Conservation (phyloP, 164 flowering plant genomes). For the Vitis amurensis region DNA sequence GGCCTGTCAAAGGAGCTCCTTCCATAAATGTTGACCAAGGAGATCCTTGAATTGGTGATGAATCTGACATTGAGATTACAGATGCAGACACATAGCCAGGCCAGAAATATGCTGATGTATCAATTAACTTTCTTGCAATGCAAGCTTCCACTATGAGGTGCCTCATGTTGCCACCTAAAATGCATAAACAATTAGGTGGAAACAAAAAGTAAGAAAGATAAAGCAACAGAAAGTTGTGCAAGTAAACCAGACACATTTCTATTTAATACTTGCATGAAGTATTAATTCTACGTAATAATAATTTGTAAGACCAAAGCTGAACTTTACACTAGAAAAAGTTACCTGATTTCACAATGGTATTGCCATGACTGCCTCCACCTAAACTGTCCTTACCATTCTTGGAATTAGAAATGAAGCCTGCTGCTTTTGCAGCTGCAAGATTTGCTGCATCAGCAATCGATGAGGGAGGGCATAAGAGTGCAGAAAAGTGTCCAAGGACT, state of each 20-base stretch:
- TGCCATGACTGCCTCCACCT: slow-evolving; percentile 25
- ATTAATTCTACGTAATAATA: not conserved
- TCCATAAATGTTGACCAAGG: slow-evolving; percentile 86
- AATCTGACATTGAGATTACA: slow-evolving; percentile 39
- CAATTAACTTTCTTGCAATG: slow-evolving; percentile 79
- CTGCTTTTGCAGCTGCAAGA: slow-evolving; percentile 80
- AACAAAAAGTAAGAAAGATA: slow-evolving; percentile 5
- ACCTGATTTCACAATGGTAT: slow-evolving; percentile 45
- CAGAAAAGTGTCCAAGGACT: slow-evolving; percentile 66
- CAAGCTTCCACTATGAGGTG: slow-evolving; percentile 97
- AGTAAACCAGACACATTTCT: no score
- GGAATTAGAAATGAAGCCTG: slow-evolving; percentile 39
- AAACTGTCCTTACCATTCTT: slow-evolving; percentile 37
- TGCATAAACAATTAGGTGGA: slow-evolving; percentile 7
- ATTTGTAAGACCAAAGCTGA: not conserved
- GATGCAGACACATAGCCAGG: slow-evolving; percentile 73
- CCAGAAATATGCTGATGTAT: slow-evolving; percentile 83
- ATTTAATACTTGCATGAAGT: not conserved
- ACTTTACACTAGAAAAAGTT: not conserved
- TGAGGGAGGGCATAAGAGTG: slow-evolving; percentile 68
- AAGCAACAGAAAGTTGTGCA: not conserved
- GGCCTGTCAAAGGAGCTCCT: slow-evolving; percentile 60
- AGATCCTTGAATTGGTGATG: slow-evolving; percentile 49
- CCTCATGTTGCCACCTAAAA: slow-evolving; percentile 80
- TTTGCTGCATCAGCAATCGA: slow-evolving; percentile 59